Evolutionary conservation across 805 yeast species (phyloP), one percentile per base, ranked within the genome.

Genomic region (Metschnikowia cubensis): DNA sequence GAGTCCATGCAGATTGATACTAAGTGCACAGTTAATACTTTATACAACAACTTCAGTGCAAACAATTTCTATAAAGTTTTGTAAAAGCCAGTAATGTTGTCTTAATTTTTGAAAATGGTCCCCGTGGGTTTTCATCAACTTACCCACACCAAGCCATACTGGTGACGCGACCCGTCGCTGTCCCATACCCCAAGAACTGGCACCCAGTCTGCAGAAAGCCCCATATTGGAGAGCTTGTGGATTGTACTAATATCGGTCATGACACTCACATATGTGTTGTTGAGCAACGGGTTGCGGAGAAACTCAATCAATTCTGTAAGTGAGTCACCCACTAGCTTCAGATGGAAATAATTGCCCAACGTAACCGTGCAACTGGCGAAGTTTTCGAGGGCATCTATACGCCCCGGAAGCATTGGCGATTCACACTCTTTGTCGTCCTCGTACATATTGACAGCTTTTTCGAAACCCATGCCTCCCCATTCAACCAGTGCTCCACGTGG

Each of bases 401-500:
- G 33, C 3, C 35, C 6, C 2, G 31, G 32, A 5, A 35, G 21
- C 18, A 15, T 21, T 3, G 47, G 33, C 2, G 37, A 14, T 10
- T 14, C 34, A 7, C 39, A 47, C 4, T 51, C 50, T 4, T 50
- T 47, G 17, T 73, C 69, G 37, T 74, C 74, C 3, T 71, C 77
- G 46, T 74, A 70, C 58, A 72, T 57, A 2, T 59, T 67, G 15
- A 55, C 53, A 2, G 62, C 54, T 25, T 69, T 68, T 49, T 76
- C 75, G 52, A 74, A 80, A 4, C 81, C 65, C 3, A 79, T 52
- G 1, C 92, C 95, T 35, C 84, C 80, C 92, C 95, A 87, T 68
- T 89, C 96, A 33, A 85, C 77, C 18, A 64, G 62, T 0, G 91
- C 89, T 36, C 71, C 70, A 47, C 76, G 78, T 5, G 96, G 96